Evolutionary conservation across 768 basidiomycete species (phyloP).

Genomic region (Dacryopinax spathularia): DNA sequence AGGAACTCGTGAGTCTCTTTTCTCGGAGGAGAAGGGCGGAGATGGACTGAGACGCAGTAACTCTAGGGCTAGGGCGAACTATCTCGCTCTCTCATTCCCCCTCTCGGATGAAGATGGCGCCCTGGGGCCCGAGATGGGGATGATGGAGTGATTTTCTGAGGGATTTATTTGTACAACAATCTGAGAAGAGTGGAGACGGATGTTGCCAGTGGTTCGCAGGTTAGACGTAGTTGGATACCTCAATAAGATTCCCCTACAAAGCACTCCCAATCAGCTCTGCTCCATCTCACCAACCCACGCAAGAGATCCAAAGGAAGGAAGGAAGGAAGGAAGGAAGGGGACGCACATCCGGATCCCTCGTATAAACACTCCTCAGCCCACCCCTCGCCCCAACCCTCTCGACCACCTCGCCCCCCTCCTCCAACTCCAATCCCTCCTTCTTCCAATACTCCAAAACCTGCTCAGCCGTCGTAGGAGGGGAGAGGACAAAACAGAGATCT

Average conservation of each 20-base stretch:
- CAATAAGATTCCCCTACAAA: neutral
- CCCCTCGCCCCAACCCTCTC: neutral
- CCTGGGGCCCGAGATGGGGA: too few species aligned
- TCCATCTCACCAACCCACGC: neutral
- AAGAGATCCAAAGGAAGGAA: too few species aligned
- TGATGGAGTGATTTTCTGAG: neutral
- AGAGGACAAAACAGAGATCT: conserved; percentile 1
- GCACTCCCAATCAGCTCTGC: neutral
- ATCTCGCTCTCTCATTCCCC: too few species aligned
- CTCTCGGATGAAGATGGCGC: too few species aligned
- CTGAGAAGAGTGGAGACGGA: neutral
- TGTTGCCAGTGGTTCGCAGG: neutral
- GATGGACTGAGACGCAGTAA: neutral
- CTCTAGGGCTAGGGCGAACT: too few species aligned
- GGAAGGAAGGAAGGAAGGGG: neutral
- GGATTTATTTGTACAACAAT: neutral
- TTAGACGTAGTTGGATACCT: neutral
- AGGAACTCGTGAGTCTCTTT: neutral
- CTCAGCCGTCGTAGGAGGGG: neutral
- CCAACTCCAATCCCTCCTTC: neutral
- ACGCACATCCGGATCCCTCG: conserved; percentile 1
- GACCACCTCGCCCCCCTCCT: neutral
- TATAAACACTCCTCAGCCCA: neutral
- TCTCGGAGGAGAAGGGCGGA: neutral
- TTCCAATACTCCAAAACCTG: neutral